Percentiles rank a stretch among this genome's conserved stretches.
Evolutionary conservation across 192 early-diverging fungal species (phyloP).

Genomic region (Backusella macrospora): DNA sequence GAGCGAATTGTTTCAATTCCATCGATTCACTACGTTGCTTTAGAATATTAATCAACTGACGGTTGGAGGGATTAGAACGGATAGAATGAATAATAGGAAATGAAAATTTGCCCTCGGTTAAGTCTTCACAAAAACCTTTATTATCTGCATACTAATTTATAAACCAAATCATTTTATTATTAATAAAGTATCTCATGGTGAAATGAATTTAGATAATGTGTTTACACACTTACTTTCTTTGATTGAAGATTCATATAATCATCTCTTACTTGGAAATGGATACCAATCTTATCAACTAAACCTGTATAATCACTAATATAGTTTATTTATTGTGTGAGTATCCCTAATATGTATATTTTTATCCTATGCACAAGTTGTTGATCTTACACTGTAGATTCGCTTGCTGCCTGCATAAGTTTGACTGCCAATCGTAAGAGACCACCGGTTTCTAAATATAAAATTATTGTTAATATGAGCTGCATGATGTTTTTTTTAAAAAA

Average conservation of each 20-base stretch:
- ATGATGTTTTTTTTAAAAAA: background rate
- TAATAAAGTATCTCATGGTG: background rate
- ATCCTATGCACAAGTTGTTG: background rate
- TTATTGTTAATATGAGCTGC: background rate
- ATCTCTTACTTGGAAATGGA: slow-evolving; percentile 97
- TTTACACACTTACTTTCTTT: slow-evolving; percentile 54
- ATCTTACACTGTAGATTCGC: slow-evolving; percentile 41
- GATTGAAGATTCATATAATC: slow-evolving; percentile 96
- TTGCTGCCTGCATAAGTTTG: slow-evolving; percentile 88
- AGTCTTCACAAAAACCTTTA: slow-evolving; percentile 98
- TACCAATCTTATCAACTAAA: slow-evolving; percentile 87
- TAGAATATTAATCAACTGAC: slow-evolving; percentile 85
- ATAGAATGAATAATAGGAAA: slow-evolving; percentile 94
- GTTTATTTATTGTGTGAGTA: background rate
- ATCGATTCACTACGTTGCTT: slow-evolving; percentile 80
- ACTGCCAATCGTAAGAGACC: slow-evolving; percentile 94
- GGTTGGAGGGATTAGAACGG: slow-evolving; percentile 55
- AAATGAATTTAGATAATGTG: background rate
- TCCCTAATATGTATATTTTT: background rate
- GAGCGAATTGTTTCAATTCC: slow-evolving; percentile 87
- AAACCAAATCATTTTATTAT: background rate
- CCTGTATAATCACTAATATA: slow-evolving; percentile 69
- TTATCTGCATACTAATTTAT: slow-evolving; percentile 77
- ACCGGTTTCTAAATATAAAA: slow-evolving; percentile 77
- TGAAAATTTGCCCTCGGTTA: slow-evolving; percentile 99